These are phyloP conservation scores for Deakozyma indianensis DNA, from an alignment of 805 yeast species.

Conservation along the genomic window DNA sequence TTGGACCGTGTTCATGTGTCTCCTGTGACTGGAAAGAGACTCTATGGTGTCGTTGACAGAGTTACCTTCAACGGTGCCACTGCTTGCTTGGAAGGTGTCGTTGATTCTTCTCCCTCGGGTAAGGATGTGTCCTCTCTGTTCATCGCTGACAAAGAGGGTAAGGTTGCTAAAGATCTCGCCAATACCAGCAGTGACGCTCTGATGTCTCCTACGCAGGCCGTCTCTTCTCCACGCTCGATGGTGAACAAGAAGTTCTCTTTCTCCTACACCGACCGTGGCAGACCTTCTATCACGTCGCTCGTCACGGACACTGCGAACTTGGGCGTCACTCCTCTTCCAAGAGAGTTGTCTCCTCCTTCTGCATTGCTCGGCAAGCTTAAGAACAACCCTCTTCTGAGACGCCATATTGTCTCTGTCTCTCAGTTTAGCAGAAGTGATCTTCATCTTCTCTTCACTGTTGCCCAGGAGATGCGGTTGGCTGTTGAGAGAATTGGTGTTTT, in stretches of 20 bases:
- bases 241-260: constrained; percentile 3
- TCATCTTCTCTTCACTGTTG: constrained; percentile 88
- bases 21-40: constrained; percentile 26
- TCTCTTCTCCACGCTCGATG: constrained; percentile 4
- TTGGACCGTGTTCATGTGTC: constrained; percentile 40
- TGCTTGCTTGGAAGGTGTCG: constrained; percentile 69
- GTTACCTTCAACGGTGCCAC: constrained; percentile 69
- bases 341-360: constrained; percentile 35
- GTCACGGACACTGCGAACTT: not conserved
- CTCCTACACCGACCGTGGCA: constrained; percentile 1
- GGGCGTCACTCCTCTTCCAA: constrained; percentile 7
- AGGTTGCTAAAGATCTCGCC: constrained; percentile 18
- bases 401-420: constrained; percentile 75
- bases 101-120: constrained; percentile 44
- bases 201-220: constrained; percentile 7
- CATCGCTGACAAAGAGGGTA: constrained; percentile 14
- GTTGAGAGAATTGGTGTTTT: constrained; percentile 94
- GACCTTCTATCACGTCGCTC: not conserved
- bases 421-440: constrained; percentile 79
- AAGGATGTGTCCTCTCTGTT: constrained; percentile 28
- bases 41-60: constrained; percentile 79
- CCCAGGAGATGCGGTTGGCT: constrained; percentile 93
- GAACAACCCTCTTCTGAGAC: constrained; percentile 83
- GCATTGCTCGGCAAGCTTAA: constrained; percentile 68
- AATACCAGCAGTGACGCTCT: constrained; percentile 8